Evolutionary conservation across 2,329 filamentous ascomycete species (phyloP).

Genomic region (Aspergillus sp.): DNA sequence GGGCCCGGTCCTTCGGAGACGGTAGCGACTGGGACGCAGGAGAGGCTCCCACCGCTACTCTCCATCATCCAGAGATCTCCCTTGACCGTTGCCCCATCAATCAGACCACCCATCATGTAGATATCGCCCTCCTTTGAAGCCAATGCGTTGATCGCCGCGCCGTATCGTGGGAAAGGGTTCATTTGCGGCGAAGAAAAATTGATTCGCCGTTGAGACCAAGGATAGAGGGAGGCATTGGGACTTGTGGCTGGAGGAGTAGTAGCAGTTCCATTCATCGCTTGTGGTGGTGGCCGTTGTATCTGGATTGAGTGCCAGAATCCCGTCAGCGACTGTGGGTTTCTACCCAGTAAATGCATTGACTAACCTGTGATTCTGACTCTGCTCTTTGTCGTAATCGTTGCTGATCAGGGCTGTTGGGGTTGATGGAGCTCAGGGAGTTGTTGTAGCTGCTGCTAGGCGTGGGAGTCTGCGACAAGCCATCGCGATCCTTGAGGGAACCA

Average conservation of each 20-base stretch:
- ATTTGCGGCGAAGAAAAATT: conserved; percentile 76
- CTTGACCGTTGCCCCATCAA: conserved; percentile 91
- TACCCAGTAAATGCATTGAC: conserved; percentile 13
- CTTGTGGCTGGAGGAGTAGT: conserved; percentile 36
- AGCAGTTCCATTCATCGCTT: conserved; percentile 47
- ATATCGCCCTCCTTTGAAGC: conserved; percentile 96
- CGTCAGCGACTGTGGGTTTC: neutral
- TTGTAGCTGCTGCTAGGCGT: conserved; percentile 69
- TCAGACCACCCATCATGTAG: conserved; percentile 94
- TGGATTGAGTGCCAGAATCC: conserved; percentile 3
- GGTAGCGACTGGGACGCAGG: conserved; percentile 85
- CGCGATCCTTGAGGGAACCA: conserved; percentile 32
- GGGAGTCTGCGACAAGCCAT: conserved; percentile 47
- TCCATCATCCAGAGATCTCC: conserved; percentile 98
- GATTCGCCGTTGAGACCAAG: conserved; percentile 86
- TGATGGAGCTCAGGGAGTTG: conserved; percentile 61
- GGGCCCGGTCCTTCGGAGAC: conserved; percentile 92
- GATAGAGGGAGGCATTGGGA: conserved; percentile 76
- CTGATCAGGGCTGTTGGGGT: conserved; percentile 59
- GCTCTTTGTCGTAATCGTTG: conserved; percentile 50
- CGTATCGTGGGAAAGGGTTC: conserved; percentile 92
- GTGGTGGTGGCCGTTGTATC: conserved; percentile 37
- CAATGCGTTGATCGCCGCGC: conserved; percentile 85
- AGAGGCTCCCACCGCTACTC: conserved; percentile 70
- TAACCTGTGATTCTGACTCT: conserved; percentile 51